Percentiles rank a stretch among this genome's conserved stretches.
phyloP scores from a whole-genome alignment of 306 rosid genomes.

The Crataegus laevigata region DNA sequence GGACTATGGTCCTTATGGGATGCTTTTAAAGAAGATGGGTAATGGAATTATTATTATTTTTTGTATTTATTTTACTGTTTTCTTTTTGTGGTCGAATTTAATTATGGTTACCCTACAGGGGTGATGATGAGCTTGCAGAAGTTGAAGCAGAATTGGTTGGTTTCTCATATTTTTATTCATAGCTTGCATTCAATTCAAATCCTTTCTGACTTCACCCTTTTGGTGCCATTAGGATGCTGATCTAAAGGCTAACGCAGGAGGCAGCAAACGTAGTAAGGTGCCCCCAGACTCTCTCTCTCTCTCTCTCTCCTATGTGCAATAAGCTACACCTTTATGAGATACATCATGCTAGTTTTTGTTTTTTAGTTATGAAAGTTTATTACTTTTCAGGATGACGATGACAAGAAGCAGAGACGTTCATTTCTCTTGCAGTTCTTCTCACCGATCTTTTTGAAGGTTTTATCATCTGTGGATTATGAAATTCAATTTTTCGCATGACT shows the following conservation, averaged over 20 bases:
- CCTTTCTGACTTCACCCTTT: conserved; percentile 18
- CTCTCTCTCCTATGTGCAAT: neutral
- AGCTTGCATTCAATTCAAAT: conserved; percentile 4
- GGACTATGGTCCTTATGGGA: conserved; percentile 93
- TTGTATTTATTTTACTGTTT: conserved; percentile 7
- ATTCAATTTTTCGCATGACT: neutral
- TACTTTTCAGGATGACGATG: conserved; percentile 58
- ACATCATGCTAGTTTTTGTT: neutral
- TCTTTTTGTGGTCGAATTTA: conserved; percentile 1
- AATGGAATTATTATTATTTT: conserved; percentile 7
- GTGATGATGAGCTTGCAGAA: conserved; percentile 80
- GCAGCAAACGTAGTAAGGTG: conserved; percentile 59
- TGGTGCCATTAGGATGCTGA: conserved; percentile 29
- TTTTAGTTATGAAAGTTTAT: neutral
- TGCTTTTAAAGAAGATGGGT: conserved; percentile 68
- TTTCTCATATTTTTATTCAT: conserved; percentile 8
- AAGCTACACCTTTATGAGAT: neutral
- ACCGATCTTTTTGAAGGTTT: conserved; percentile 74
- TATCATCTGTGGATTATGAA: conserved; percentile 6
- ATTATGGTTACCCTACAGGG: conserved; percentile 44
- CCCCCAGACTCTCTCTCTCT: neutral
- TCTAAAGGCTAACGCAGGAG: conserved; percentile 43
- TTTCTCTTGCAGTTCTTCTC: conserved; percentile 65
- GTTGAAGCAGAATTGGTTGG: conserved; percentile 85
- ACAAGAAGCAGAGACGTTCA: conserved; percentile 52